A percentile compares a stretch with the other conserved stretches of the same genome.
These are phyloP conservation scores for Metschnikowia kunwiensis DNA, from an alignment of 805 yeast species.

Conservation along the genomic window DNA sequence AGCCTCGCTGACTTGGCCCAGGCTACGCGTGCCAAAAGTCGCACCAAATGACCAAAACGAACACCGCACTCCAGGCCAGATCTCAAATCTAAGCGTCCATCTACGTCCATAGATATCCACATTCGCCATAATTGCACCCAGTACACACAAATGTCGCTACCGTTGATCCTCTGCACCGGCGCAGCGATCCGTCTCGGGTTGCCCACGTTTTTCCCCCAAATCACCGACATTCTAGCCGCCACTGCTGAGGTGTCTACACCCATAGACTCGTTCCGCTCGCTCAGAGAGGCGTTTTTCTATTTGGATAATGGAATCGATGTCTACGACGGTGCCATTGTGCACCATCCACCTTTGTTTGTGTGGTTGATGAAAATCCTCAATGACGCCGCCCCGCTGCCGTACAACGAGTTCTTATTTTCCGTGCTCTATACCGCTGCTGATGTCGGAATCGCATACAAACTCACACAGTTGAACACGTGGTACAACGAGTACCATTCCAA, in stretches of 20 bases:
- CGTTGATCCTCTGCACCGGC: conserved; percentile 16
- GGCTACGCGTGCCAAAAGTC: too few species aligned
- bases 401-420: conserved; percentile 24
- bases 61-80: too few species aligned
- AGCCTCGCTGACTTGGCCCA: too few species aligned
- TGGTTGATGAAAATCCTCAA: conserved; percentile 40
- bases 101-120: too few species aligned
- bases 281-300: conserved; percentile 32
- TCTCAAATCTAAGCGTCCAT: too few species aligned
- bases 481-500: conserved; percentile 25
- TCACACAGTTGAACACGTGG: conserved; percentile 50
- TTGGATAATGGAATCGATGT: conserved; percentile 55
- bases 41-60: too few species aligned
- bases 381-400: conserved; percentile 18
- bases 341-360: conserved; percentile 78
- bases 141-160: conserved; percentile 22
- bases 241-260: conserved; percentile 60
- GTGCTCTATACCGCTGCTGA: conserved; percentile 60
- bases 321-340: conserved; percentile 82
- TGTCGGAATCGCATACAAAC: conserved; percentile 49
- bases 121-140: too few species aligned
- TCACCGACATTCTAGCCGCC: conserved; percentile 27
- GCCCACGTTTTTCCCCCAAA: conserved; percentile 34
- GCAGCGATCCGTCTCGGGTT: conserved; percentile 30
- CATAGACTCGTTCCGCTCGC: conserved; percentile 58